Evolutionary conservation across 1,284 basidiomycete species (phyloP).

Genomic region (Malassezia restricta): DNA sequence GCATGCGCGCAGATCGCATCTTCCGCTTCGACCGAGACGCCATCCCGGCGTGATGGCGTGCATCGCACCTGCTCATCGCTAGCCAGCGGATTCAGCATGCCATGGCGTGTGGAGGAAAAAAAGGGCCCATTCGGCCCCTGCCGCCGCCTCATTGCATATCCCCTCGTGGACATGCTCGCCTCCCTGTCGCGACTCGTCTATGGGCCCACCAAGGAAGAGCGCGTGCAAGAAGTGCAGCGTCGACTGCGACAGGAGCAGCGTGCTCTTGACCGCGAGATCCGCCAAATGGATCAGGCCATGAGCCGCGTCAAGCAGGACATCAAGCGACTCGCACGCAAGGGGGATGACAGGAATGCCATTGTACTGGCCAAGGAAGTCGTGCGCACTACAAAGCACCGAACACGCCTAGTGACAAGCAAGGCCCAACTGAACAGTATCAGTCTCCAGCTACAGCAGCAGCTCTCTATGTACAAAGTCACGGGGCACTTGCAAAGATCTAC

Average conservation of each 20-base stretch:
- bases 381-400: conserved; percentile 83
- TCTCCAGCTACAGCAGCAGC: conserved; percentile 79
- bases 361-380: conserved; percentile 90
- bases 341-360: conserved; percentile 80
- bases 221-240: conserved; percentile 33
- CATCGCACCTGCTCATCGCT: conserved; percentile 62
- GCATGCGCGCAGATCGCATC: conserved; percentile 73
- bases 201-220: conserved; percentile 71
- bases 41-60: conserved; percentile 71
- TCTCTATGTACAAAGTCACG: conserved; percentile 92
- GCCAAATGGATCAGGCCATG: conserved; percentile 68
- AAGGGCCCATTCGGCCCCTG: background rate
- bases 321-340: conserved; percentile 79
- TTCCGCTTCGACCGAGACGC: conserved; percentile 66
- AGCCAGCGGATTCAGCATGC: conserved; percentile 60
- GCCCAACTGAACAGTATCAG: conserved; percentile 82
- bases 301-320: conserved; percentile 69
- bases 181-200: conserved; percentile 79
- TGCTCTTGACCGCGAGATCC: conserved; percentile 33
- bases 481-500: conserved; percentile 92
- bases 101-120: background rate
- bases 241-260: conserved; percentile 40
- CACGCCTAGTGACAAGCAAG: conserved; percentile 79
- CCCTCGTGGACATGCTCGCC: conserved; percentile 8
- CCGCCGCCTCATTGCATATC: background rate